Conservation (phyloP, 345 rosid genomes). For the Euphorbia tirucalli region DNA sequence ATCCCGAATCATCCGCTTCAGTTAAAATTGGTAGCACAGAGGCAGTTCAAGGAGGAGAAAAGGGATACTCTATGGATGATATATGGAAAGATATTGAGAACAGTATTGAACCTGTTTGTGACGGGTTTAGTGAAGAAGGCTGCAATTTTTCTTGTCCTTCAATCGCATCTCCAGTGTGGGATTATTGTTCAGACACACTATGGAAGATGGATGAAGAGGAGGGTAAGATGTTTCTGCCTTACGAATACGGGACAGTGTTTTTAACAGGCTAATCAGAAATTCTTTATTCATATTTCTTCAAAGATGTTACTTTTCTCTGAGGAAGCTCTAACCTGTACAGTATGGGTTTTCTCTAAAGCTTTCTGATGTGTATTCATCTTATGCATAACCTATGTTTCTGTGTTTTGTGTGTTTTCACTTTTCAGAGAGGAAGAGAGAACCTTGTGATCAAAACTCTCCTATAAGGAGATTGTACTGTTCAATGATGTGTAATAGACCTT, state of each 20-base stretch:
- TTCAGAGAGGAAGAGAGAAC: slow-evolving; percentile 28
- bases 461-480: slow-evolving; percentile 26
- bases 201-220: slow-evolving; percentile 74
- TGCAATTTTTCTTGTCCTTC: slow-evolving; percentile 44
- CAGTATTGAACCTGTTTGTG: slow-evolving; percentile 47
- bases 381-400: slow-evolving; percentile 18
- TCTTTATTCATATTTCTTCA: slow-evolving; percentile 51
- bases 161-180: slow-evolving; percentile 62
- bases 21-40: slow-evolving; percentile 25
- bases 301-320: slow-evolving; percentile 28
- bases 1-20: slow-evolving; percentile 17
- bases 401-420: slow-evolving; percentile 34
- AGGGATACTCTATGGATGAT: slow-evolving; percentile 67
- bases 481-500: slow-evolving; percentile 38
- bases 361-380: slow-evolving; percentile 32
- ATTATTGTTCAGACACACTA: slow-evolving; percentile 46
- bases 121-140: slow-evolving; percentile 45
- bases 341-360: slow-evolving; percentile 34
- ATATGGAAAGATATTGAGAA: slow-evolving; percentile 84
- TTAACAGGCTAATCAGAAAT: slow-evolving; percentile 51
- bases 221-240: slow-evolving; percentile 53
- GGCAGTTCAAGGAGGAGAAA: slow-evolving; percentile 42
- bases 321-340: slow-evolving; percentile 45
- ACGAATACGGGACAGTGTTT: slow-evolving; percentile 37
- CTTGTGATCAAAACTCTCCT: slow-evolving; percentile 26